Evolutionary conservation across 805 yeast genomes (phyloP).

Genomic region (Metschnikowia matae): DNA sequence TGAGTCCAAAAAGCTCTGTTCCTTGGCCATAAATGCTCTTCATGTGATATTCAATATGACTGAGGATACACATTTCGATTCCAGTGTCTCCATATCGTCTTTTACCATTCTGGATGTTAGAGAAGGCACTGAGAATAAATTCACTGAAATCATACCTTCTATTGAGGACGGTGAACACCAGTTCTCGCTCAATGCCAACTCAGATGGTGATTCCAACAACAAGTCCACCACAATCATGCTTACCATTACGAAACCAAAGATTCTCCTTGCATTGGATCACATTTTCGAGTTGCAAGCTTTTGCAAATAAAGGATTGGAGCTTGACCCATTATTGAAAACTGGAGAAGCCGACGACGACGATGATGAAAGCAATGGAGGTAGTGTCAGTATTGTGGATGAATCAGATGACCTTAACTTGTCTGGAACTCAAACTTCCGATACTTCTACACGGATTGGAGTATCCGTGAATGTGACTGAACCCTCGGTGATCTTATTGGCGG

Average conservation of each 20-base stretch:
- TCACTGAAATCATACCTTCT: constrained; percentile 77
- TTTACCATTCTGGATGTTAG: constrained; percentile 78
- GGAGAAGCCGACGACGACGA: constrained; percentile 16
- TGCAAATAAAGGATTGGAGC: constrained; percentile 46
- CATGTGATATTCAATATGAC: constrained; percentile 49
- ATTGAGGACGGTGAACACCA: constrained; percentile 62
- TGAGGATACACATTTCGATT: constrained; percentile 50
- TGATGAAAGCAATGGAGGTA: not conserved
- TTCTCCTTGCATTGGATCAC: constrained; percentile 82
- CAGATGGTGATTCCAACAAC: constrained; percentile 36
- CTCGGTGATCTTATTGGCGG: constrained; percentile 74
- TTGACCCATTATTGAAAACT: constrained; percentile 13
- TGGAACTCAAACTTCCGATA: not conserved
- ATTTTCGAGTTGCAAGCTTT: constrained; percentile 70
- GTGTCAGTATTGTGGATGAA: not conserved
- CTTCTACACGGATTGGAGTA: constrained; percentile 37
- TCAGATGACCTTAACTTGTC: not conserved
- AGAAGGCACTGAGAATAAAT: constrained; percentile 56
- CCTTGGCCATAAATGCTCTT: constrained; percentile 52
- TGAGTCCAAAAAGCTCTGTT: constrained; percentile 30
- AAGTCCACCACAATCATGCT: constrained; percentile 48
- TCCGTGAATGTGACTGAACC: constrained; percentile 71
- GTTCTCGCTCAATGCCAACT: constrained; percentile 52
- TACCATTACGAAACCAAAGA: constrained; percentile 74
- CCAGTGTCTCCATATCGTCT: constrained; percentile 63